These are phyloP conservation scores for Luffa acutangula DNA, from an alignment of 306 rosid genomes.

Conservation along the genomic window DNA sequence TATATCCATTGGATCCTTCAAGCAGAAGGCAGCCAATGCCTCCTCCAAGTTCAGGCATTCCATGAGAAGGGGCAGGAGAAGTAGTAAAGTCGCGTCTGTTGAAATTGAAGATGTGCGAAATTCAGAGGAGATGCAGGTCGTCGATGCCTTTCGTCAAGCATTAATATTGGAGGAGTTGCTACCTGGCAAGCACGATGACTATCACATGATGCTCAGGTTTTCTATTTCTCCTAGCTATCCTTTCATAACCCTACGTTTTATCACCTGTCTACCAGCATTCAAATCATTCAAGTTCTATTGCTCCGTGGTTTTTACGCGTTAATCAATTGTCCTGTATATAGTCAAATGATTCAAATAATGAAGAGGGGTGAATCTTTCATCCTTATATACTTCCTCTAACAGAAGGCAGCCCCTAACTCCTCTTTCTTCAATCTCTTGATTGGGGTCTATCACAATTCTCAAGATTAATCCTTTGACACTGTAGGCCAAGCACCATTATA, in stretches of 20 bases:
- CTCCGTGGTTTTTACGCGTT: neutral
- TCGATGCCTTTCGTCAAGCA: slow-evolving; percentile 66
- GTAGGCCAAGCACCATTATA: neutral
- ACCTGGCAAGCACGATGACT: slow-evolving; percentile 79
- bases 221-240: neutral
- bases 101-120: slow-evolving; percentile 75
- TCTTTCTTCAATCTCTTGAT: neutral
- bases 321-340: neutral
- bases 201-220: slow-evolving; percentile 79
- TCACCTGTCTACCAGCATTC: neutral
- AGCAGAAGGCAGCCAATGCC: slow-evolving; percentile 52
- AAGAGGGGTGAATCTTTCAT: neutral
- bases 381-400: neutral
- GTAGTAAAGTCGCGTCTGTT: slow-evolving; percentile 65
- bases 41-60: slow-evolving; percentile 57
- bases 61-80: slow-evolving; percentile 55
- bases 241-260: neutral
- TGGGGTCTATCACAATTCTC: neutral
- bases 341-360: neutral
- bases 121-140: slow-evolving; percentile 57
- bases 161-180: slow-evolving; percentile 66
- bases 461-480: neutral
- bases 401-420: neutral
- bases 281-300: neutral
- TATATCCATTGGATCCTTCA: slow-evolving; percentile 38